phyloP scores from a whole-genome alignment of 208 protist genomes.

The Borovskyia barvae region DNA sequence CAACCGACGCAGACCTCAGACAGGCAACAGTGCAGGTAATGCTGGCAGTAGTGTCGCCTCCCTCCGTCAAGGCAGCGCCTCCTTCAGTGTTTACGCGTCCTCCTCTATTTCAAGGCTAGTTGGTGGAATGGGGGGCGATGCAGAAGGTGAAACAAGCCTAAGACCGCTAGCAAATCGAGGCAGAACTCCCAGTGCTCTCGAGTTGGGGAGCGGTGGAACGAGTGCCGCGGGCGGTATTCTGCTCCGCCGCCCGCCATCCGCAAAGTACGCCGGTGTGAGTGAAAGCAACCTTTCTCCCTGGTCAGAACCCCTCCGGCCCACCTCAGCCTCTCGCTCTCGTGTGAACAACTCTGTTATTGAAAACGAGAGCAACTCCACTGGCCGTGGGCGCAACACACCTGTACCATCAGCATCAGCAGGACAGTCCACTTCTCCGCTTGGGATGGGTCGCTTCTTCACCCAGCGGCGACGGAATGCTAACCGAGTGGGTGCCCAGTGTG shows the following conservation, averaged over 20 bases:
- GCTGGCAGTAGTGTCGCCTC: background rate
- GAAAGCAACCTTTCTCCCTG: background rate
- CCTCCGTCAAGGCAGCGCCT: constrained; percentile 1
- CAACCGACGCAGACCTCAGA: background rate
- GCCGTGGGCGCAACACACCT: too few species aligned
- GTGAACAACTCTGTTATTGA: too few species aligned
- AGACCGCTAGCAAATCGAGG: background rate
- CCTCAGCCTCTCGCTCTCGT: background rate
- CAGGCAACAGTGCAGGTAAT: background rate
- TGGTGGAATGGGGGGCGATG: background rate
- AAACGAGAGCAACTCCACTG: too few species aligned
- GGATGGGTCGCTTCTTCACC: constrained; percentile 3
- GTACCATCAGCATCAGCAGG: too few species aligned
- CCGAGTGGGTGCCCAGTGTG: background rate
- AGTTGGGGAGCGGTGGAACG: background rate
- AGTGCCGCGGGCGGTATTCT: constrained; percentile 4
- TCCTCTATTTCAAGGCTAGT: background rate
- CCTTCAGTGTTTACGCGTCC: constrained; percentile 3
- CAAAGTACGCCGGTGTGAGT: background rate
- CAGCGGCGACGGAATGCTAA: background rate
- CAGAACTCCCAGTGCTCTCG: background rate
- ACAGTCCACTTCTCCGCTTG: too few species aligned
- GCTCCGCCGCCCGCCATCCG: background rate
- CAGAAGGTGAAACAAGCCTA: background rate
- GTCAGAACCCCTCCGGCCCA: constrained; percentile 1